Base-by-base conservation (phyloP, 345 rosid genomes). In the Hibiscus tridactylites region DNA sequence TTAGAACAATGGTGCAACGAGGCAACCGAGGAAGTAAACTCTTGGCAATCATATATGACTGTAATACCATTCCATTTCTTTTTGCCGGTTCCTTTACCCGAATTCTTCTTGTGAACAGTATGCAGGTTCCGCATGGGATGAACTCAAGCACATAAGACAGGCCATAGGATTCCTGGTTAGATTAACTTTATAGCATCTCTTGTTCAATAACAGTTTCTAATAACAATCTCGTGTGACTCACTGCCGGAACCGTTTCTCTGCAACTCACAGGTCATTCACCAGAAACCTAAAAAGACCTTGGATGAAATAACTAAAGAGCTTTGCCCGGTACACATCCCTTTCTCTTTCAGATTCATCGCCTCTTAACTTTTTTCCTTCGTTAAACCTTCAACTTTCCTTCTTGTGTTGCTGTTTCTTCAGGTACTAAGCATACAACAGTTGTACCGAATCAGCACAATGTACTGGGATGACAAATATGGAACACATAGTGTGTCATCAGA, bases 381-480 rank as follows among this genome's bases (percentile, higher is more conserved):
- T 21, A 31, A 29, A 11, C 52, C 58, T 50, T 49, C 49, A 16
- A 19, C 3, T 29, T 15, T 58, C 46, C 24, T 17, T 37, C 16
- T 47, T 46, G 13, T 44, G 44, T 69, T 16, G 1, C 54, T 39
- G 60, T 42, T 68, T 74, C 65, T 75, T 77, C 91, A 95, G 99
- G 92, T 87, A 11, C 90, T 95, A 75, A 95, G 98, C 85, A 86
- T 95, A 82, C 99, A 95, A 28, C 99, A 95, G 83, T 79, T 95
- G 70, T 95, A 95, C 79, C 78, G 99, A 81, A 90, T 95, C 71
- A 90, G 98, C 79, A 95, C 99, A 9, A 95, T 95, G 98, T 95
- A 95, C 79, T 95, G 99, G 98, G 99, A 95, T 81, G 99, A 92
- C 82, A 95, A 95, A 80, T 92, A 92, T 52, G 99, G 97, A 76